Conservation (phyloP, 2,329 filamentous ascomycete genomes). For the Fusarium chaquense region DNA sequence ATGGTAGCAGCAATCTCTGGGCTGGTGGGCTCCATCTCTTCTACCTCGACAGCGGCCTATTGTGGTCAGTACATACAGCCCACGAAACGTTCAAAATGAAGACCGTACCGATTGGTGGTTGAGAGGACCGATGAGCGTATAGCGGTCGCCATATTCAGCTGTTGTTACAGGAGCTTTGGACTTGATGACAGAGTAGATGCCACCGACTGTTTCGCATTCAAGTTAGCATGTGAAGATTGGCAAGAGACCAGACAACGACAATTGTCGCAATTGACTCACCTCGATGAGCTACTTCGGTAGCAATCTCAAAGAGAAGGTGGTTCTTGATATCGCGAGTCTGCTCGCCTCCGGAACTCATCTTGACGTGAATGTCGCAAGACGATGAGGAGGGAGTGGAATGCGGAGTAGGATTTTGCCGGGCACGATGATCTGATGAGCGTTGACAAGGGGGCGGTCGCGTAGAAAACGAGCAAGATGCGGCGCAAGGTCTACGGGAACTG, state of each 20-base stretch:
- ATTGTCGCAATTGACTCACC: conserved; percentile 64
- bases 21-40: conserved; percentile 87
- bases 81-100: not conserved
- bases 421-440: conserved; percentile 40
- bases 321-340: conserved; percentile 83
- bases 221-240: conserved; percentile 31
- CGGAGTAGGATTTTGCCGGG: conserved; percentile 23
- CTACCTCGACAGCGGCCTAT: conserved; percentile 96
- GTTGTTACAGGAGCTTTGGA: conserved; percentile 98
- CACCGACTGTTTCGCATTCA: conserved; percentile 74
- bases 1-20: conserved; percentile 86
- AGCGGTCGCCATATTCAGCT: conserved; percentile 97
- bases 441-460: conserved; percentile 28
- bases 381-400: conserved; percentile 18
- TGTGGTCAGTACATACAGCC: conserved; percentile 20
- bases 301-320: conserved; percentile 95
- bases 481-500: conserved; percentile 17
- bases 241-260: conserved; percentile 15
- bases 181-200: conserved; percentile 99
- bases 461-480: conserved; percentile 17
- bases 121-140: conserved; percentile 93
- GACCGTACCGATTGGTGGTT: conserved; percentile 85
- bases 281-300: conserved; percentile 97
- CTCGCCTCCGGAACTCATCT: conserved; percentile 62
- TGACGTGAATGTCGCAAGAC: conserved; percentile 36